Evolutionary conservation across 441 rosid species (phyloP).

Genomic region (Melianthus villosus): DNA sequence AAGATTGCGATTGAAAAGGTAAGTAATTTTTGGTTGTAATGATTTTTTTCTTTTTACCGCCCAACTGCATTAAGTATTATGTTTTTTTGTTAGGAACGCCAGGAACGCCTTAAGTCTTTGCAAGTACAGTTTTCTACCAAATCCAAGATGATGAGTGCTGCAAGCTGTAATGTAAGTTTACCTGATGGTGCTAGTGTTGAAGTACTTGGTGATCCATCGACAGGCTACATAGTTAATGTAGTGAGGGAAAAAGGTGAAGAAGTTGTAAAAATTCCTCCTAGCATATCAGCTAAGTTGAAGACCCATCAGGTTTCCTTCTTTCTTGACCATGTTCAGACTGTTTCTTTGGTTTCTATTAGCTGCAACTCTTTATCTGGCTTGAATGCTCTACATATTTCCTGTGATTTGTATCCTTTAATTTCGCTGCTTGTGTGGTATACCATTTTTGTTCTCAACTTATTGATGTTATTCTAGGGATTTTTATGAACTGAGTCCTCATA

Average conservation of each 20-base stretch:
- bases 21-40: slow-evolving; percentile 7
- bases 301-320: slow-evolving; percentile 69
- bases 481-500: no score
- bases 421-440: no score
- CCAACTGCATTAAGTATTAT: slow-evolving; percentile 14
- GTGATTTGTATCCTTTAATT: no score
- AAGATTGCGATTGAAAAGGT: slow-evolving; percentile 99
- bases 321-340: neutral
- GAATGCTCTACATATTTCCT: no score
- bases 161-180: slow-evolving; percentile 29
- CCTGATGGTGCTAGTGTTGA: slow-evolving; percentile 55
- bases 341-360: neutral
- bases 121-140: slow-evolving; percentile 55
- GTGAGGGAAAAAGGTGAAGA: slow-evolving; percentile 96
- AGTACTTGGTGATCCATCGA: slow-evolving; percentile 70
- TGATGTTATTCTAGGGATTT: no score
- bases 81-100: slow-evolving; percentile 67
- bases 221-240: slow-evolving; percentile 93
- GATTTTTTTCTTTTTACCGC: slow-evolving; percentile 4
- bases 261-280: slow-evolving; percentile 76
- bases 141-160: slow-evolving; percentile 33
- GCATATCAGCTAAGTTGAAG: slow-evolving; percentile 83
- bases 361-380: no score
- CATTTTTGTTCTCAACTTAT: no score
- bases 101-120: slow-evolving; percentile 83